Conservation (phyloP, 2,329 filamentous ascomycete genomes). For the Fusarium nurragi region DNA sequence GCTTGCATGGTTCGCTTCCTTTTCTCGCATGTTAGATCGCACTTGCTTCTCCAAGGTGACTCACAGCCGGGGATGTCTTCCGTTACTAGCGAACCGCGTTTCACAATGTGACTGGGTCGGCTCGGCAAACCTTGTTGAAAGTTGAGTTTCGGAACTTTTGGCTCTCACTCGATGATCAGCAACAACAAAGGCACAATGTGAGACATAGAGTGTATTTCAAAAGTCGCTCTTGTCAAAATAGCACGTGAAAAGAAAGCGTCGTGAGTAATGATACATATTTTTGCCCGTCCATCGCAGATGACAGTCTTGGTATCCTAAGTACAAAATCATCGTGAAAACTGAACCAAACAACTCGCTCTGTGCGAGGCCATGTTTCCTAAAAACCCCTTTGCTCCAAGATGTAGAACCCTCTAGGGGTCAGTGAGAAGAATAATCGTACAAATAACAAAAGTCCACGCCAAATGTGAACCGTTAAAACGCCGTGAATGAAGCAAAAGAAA, state of each 20-base stretch:
- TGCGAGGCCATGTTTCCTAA: slow-evolving; percentile 15
- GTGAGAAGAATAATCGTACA: slow-evolving; percentile 51
- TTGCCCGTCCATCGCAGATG: slow-evolving; percentile 30
- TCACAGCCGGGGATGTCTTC: slow-evolving; percentile 35
- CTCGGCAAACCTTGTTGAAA: slow-evolving; percentile 22
- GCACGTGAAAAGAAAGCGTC: slow-evolving; percentile 37
- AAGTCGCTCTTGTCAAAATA: slow-evolving; percentile 21
- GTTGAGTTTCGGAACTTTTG: slow-evolving; percentile 6
- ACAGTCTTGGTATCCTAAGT: slow-evolving; percentile 40
- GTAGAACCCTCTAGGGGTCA: slow-evolving; percentile 15
- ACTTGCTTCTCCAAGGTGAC: slow-evolving; percentile 31
- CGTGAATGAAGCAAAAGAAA: slow-evolving; percentile 18
- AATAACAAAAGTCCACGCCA: slow-evolving; percentile 22
- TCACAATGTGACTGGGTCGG: slow-evolving; percentile 25
- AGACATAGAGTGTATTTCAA: slow-evolving; percentile 9
- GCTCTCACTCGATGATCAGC: neutral
- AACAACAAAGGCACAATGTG: neutral
- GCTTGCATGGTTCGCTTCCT: slow-evolving; percentile 28
- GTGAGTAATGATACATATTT: slow-evolving; percentile 47
- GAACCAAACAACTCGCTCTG: slow-evolving; percentile 15
- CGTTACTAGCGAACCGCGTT: slow-evolving; percentile 36
- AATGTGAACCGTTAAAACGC: slow-evolving; percentile 22
- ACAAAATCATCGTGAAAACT: slow-evolving; percentile 26
- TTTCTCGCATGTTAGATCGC: slow-evolving; percentile 6
- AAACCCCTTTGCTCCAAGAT: slow-evolving; percentile 25